Evolutionary conservation across 345 rosid genomes (phyloP).

Genomic region (Eucalyptus sp.): DNA sequence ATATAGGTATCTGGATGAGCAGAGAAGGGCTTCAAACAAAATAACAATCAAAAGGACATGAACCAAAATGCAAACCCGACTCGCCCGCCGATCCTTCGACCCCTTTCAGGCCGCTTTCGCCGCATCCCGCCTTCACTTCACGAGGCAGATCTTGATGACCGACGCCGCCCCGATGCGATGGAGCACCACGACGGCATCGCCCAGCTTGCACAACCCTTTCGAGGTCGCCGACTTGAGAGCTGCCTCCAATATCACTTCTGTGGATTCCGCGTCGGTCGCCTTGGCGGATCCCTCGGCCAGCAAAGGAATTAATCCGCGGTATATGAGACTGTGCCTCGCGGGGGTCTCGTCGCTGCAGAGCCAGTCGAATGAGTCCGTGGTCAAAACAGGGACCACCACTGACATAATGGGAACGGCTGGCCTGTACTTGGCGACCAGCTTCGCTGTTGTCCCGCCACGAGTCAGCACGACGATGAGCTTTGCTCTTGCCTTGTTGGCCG

Average conservation of each 20-base stretch:
- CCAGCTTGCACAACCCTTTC: neutral
- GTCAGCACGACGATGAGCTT: slow-evolving; percentile 6
- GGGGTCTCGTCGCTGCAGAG: slow-evolving; percentile 5
- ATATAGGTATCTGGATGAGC: neutral
- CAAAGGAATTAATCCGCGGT: slow-evolving; percentile 1
- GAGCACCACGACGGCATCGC: slow-evolving; percentile 3
- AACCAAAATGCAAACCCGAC: neutral
- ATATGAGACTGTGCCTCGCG: slow-evolving; percentile 4
- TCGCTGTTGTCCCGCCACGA: slow-evolving; percentile 6
- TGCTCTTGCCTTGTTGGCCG: slow-evolving; percentile 6
- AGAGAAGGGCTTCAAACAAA: neutral
- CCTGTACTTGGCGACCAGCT: slow-evolving; percentile 10
- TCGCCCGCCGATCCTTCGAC: neutral
- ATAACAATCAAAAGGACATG: neutral
- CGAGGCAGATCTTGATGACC: slow-evolving; percentile 4
- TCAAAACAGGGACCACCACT: slow-evolving; percentile 3
- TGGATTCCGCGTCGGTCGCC: slow-evolving; percentile 5
- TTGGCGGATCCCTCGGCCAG: slow-evolving; percentile 6
- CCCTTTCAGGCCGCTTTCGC: neutral
- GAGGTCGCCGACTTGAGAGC: neutral
- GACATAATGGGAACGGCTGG: slow-evolving; percentile 7
- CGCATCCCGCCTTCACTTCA: neutral
- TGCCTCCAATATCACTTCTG: slow-evolving; percentile 3
- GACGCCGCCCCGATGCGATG: slow-evolving; percentile 6
- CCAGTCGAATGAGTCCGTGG: slow-evolving; percentile 5